Conservation (phyloP, 306 rosid genomes). For the Castanopsis chinensis region DNA sequence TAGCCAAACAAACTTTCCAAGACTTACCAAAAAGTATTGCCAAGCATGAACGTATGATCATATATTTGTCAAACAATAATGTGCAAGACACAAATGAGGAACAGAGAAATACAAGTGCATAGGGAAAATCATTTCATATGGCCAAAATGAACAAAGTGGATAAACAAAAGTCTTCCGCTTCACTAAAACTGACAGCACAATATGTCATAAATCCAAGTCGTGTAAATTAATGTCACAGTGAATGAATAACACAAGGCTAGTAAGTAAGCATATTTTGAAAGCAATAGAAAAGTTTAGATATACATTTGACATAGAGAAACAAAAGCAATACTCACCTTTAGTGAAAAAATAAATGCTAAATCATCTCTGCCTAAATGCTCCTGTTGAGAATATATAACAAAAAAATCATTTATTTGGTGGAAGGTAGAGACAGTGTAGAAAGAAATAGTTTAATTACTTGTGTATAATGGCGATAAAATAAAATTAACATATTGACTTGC, state of each 20-base stretch:
- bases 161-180: not conserved
- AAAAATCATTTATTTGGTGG: constrained; percentile 13
- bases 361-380: constrained; percentile 92
- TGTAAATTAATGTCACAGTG: not conserved
- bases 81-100: not conserved
- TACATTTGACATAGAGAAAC: not conserved
- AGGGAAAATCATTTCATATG: not conserved
- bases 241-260: not conserved
- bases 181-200: not conserved
- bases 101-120: not conserved
- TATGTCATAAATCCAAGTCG: not conserved
- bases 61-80: not conserved
- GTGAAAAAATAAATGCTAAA: constrained; percentile 77
- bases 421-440: constrained; percentile 12
- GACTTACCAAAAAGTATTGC: not conserved
- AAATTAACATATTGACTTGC: not conserved
- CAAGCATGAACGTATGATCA: not conserved
- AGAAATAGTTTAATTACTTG: constrained; percentile 12
- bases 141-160: not conserved
- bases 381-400: constrained; percentile 43
- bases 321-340: constrained; percentile 55
- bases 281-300: not conserved
- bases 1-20: too few relatives aligned
- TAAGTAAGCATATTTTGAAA: not conserved
- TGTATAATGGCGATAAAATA: not conserved